Base-by-base conservation (phyloP, 1,284 basidiomycete species). In the Fistulinella cinereoalba region DNA sequence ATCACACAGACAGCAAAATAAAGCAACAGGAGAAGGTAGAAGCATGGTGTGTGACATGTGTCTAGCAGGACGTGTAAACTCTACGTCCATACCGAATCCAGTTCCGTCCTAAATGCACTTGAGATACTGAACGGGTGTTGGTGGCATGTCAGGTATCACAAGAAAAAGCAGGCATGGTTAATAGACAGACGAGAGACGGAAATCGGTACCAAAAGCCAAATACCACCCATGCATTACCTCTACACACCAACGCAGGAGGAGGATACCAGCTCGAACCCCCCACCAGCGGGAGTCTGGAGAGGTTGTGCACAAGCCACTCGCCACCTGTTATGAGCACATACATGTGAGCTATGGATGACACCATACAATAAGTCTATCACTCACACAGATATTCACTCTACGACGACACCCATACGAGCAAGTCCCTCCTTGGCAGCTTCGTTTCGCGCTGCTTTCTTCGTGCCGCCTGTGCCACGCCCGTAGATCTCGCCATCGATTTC, bases 381-480 rank as follows among this genome's bases (percentile, higher is more conserved):
- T n/a, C n/a, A n/a, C n/a, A n/a, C n/a, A n/a, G n/a, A n/a, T n/a
- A n/a, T 23, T 2, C 18, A 2, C 27, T 58, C 44, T 1, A 78
- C 73, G 41, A 58, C 46, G 37, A 80, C 65, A 3, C 75, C 79
- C 58, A 83, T 47, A 41, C 64, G 73, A 54, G 68, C 59, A 46
- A 83, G 66, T 2, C 79, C 81, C 47, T 75, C 68, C 58, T 80
- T 83, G 23, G 81, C 81, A 3, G 82, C 81, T 53, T 81, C 86
- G 57, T 88, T 88, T 60, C 81, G 75, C 1, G 86, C 87, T 3
- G 76, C 75, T 61, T 84, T 87, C 75, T 89, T 89, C 38, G 85
- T 87, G 53, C 73, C 78, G 8, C 85, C 86, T 44, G 68, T 72
- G 1, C 86, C 87, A 13, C 60, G 60, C 3, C 85, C 85, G 64